Evolutionary conservation across 495 filamentous ascomycete species (phyloP), one percentile per base, ranked within the genome.

Genomic region (Aspergillus taichungensis): DNA sequence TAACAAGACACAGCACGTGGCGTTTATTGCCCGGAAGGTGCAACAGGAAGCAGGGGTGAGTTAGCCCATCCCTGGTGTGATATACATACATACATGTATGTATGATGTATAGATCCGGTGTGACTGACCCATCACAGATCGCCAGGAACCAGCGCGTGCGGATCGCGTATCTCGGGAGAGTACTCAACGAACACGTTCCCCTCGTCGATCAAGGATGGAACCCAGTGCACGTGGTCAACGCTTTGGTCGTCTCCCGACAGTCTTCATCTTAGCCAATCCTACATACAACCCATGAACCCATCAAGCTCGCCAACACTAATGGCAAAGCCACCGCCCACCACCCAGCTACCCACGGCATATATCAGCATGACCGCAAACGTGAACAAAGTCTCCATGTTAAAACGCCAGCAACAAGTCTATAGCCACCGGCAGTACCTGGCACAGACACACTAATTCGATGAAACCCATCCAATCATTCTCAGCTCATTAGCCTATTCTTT

Each of bases 91-190:
- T n/a, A n/a, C n/a, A n/a, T n/a, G n/a, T n/a, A n/a, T n/a, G n/a
- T n/a, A n/a, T 45, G 35, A 18, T n/a, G 6, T 32, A 9, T 18
- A 30, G 35, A 34, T 33, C 13, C 32, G 30, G n/a, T n/a, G n/a
- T n/a, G 28, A 34, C 31, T 13, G 18, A 29, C 30, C n/a, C 9
- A 24, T 38, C 45, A 13, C 31, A 70, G 67, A 65, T 86, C 14
- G 52, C 73, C 1, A 60, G 63, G 37, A 60, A 64, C 27, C 78
- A 76, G 48, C 75, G 71, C 28, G 66, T 94, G 14, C 77, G 74
- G 33, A 75, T 94, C 27, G 83, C 75, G 33, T 94, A 91, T 57
- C 74, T 92, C 59, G 89, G 89, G 40, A 83, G 77, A 55, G 75
- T 90, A 32, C 72, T 95, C 11, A 78, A 82, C 45, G 87, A 92